Evolutionary conservation across 1,284 basidiomycete genomes (phyloP), one percentile per base, ranked within the genome.

Genomic region (Ceratobasidium theobromae): DNA sequence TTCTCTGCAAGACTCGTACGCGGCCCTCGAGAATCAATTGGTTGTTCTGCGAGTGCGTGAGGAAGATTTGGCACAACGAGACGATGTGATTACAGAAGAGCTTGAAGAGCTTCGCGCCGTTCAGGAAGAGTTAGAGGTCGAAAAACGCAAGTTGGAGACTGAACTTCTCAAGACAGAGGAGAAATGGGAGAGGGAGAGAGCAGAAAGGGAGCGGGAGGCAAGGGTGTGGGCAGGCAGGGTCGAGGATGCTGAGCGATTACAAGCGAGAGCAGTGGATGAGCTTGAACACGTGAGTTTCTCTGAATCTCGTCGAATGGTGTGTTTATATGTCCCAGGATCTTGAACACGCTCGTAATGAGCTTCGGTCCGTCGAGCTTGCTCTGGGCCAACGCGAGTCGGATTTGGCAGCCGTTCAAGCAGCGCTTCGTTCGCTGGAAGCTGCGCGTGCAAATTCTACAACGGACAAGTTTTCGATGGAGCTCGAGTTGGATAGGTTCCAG

Each of bases 401-500:
- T 73, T 77, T 96, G 1, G 79, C 79, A 0, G 83, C 84, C 0
- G 83, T 98, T 3, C 92, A 98, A 75, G 77, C 77, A 2, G 87
- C 87, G 0, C 79, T 97, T 27, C 84, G 86, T 69, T 77, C 78
- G 0, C 74, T 86, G 57, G 89, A 91, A 71, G 78, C 78, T 11
- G 86, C 88, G 74, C 93, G 93, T 40, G 90, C 94, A 77, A 82
- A 86, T 30, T 88, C 90, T 72, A 89, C 89, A 1, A 89, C 87
- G 9, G 90, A 93, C 52, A 83, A 87, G 65, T 93, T 93, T 79
- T 91, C 91, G 0, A 78, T 98, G 41, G 91, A 97, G 75, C 83
- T 98, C 27, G 95, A 98, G 76, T 83, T 94, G 3, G 95, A 98
- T 72, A 81, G 94, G 1, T 79, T 96, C 53, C 89, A 90, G 74